Evolutionary conservation across 192 early-diverging fungal species (phyloP).

Genomic region (Backusella morwellensis): DNA sequence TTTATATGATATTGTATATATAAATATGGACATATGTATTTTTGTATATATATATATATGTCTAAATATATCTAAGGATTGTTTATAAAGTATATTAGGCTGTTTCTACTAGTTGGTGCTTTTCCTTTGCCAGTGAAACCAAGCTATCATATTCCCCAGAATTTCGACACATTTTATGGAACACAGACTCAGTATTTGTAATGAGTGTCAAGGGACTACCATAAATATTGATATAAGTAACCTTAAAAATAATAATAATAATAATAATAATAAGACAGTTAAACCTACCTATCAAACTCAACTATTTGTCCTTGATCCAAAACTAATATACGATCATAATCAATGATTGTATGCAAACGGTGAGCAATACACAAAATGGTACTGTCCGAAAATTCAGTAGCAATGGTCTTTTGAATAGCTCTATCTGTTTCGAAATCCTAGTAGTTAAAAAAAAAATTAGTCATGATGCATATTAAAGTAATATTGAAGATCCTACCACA

Average conservation of each 20-base stretch:
- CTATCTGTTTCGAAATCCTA: conserved; percentile 81
- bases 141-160: conserved; percentile 25
- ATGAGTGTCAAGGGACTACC: conserved; percentile 22
- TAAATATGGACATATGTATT: background rate
- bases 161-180: conserved; percentile 25
- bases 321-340: conserved; percentile 83
- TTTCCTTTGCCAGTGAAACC: conserved; percentile 8
- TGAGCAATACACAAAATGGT: conserved; percentile 94
- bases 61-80: too few relatives aligned
- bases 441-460: background rate
- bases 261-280: too few relatives aligned
- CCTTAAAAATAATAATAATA: too few relatives aligned
- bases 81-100: background rate
- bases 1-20: background rate
- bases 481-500: background rate
- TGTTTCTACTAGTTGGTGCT: background rate
- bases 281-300: conserved; percentile 65
- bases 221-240: background rate
- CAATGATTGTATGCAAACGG: conserved; percentile 82
- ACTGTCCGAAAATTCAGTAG: conserved; percentile 67
- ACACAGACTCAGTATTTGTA: conserved; percentile 12
- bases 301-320: conserved; percentile 77
- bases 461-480: conserved; percentile 41
- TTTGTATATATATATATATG: background rate
- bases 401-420: conserved; percentile 88